Conservation (phyloP, 2,329 filamentous ascomycete species). For the Penicillium glabrum region DNA sequence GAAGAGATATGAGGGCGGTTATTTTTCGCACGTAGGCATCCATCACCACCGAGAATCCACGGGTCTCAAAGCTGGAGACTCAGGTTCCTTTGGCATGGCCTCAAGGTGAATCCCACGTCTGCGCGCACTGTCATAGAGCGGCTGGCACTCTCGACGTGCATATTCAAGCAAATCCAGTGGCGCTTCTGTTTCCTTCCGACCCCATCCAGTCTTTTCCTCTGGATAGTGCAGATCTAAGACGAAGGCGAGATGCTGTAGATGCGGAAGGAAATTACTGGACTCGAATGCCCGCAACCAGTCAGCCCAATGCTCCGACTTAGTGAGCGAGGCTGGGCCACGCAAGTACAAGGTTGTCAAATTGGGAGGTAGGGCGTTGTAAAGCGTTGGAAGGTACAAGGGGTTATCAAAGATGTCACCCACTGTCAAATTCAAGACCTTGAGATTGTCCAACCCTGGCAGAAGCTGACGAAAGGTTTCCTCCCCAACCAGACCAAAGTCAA, state of each 20-base stretch:
- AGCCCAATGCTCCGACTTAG: constrained; percentile 16
- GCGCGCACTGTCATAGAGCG: constrained; percentile 14
- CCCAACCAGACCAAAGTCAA: constrained; percentile 17
- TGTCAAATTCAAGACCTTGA: constrained; percentile 19
- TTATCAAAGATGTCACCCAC: constrained; percentile 25
- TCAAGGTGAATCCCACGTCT: constrained; percentile 19
- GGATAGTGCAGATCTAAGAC: constrained; percentile 23
- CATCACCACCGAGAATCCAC: constrained; percentile 24
- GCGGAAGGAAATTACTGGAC: constrained; percentile 17
- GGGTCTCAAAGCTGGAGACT: constrained; percentile 2
- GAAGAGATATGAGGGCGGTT: too few relatives aligned
- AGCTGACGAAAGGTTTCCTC: constrained; percentile 13
- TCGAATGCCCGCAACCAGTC: constrained; percentile 25
- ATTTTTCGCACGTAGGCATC: background rate
- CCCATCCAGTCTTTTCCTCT: background rate
- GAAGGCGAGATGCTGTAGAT: constrained; percentile 22
- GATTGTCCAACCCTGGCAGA: constrained; percentile 11
- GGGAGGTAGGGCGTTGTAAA: constrained; percentile 22
- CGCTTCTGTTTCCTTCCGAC: background rate
- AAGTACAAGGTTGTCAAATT: constrained; percentile 26
- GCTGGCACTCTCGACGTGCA: constrained; percentile 19
- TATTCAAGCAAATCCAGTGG: constrained; percentile 9
- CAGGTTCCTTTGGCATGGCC: constrained; percentile 13
- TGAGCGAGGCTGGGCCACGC: constrained; percentile 23
- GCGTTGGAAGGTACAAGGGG: constrained; percentile 8